These are phyloP conservation scores for Amauroascus verrucosus DNA, from an alignment of 2,329 filamentous ascomycete genomes.

Conservation along the genomic window DNA sequence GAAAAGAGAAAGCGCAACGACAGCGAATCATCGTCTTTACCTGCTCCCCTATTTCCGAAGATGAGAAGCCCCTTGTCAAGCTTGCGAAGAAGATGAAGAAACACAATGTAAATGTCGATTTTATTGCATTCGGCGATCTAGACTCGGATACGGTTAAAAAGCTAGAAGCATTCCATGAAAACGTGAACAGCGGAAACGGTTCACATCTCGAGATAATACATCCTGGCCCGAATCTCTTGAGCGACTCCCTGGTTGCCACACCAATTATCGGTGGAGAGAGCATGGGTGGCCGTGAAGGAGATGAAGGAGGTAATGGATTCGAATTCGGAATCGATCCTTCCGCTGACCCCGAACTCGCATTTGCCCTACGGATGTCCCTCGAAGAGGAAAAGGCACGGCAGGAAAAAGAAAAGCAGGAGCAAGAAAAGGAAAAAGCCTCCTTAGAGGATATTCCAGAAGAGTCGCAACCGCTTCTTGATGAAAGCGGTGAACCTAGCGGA, in stretches of 20 bases:
- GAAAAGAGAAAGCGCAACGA: slow-evolving; percentile 92
- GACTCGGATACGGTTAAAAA: slow-evolving; percentile 83
- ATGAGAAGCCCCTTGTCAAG: slow-evolving; percentile 76
- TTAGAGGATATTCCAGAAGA: slow-evolving; percentile 77
- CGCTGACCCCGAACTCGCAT: slow-evolving; percentile 83
- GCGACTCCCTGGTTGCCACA: slow-evolving; percentile 79
- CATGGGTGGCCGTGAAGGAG: slow-evolving; percentile 43
- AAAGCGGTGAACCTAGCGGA: slow-evolving; percentile 55
- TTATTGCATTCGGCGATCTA: slow-evolving; percentile 88
- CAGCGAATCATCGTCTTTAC: slow-evolving; percentile 96
- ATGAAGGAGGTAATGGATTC: slow-evolving; percentile 54
- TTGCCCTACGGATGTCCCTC: slow-evolving; percentile 93
- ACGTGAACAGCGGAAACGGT: slow-evolving; percentile 81
- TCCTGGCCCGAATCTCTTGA: slow-evolving; percentile 82
- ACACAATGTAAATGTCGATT: slow-evolving; percentile 84
- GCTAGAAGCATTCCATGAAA: slow-evolving; percentile 84
- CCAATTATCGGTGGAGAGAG: slow-evolving; percentile 82
- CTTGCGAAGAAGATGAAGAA: slow-evolving; percentile 99
- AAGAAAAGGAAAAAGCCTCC: slow-evolving; percentile 57
- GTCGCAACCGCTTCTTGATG: slow-evolving; percentile 53
- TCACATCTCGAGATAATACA: slow-evolving; percentile 85
- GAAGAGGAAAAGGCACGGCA: slow-evolving; percentile 94
- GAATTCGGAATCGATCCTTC: slow-evolving; percentile 86
- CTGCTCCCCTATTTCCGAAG: slow-evolving; percentile 83
- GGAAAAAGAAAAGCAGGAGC: slow-evolving; percentile 71